Conservation (phyloP, 2,329 filamentous ascomycete species). For the Achaetomium macrosporum region DNA sequence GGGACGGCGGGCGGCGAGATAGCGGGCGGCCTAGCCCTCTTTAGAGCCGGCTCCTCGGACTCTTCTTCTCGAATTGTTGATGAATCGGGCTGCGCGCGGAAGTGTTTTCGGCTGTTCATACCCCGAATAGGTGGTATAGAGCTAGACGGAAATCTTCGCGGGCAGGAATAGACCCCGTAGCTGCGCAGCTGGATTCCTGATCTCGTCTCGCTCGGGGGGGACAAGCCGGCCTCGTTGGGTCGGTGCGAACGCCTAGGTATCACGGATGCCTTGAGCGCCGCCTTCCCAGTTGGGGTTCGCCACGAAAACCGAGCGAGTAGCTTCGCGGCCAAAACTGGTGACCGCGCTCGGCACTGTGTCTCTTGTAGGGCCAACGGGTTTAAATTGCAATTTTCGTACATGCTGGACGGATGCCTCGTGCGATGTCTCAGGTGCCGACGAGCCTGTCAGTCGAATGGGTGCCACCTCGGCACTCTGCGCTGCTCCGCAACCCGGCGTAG, state of each 20-base stretch:
- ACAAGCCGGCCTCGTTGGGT: constrained; percentile 2
- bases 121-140: constrained; percentile 15
- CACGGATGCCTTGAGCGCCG: constrained; percentile 6
- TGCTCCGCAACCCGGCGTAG: constrained; percentile 3
- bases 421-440: constrained; percentile 8
- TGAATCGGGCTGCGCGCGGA: constrained; percentile 1
- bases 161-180: too few relatives aligned
- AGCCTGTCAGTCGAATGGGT: neutral
- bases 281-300: constrained; percentile 8
- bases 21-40: constrained; percentile 6
- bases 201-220: constrained; percentile 4
- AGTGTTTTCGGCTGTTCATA: constrained; percentile 9
- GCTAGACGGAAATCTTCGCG: constrained; percentile 1
- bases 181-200: neutral
- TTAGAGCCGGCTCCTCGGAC: constrained; percentile 3
- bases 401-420: neutral
- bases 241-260: neutral
- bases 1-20: too few relatives aligned
- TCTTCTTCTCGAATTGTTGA: constrained; percentile 8
- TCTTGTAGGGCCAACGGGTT: constrained; percentile 2
- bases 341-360: constrained; percentile 1
- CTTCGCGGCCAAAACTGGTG: constrained; percentile 12
- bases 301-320: constrained; percentile 13
- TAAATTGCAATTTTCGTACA: constrained; percentile 4
- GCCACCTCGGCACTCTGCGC: constrained; percentile 1